These are phyloP conservation scores for Glycyrrhiza uralensis DNA, from an alignment of 306 rosid species.

Conservation along the genomic window DNA sequence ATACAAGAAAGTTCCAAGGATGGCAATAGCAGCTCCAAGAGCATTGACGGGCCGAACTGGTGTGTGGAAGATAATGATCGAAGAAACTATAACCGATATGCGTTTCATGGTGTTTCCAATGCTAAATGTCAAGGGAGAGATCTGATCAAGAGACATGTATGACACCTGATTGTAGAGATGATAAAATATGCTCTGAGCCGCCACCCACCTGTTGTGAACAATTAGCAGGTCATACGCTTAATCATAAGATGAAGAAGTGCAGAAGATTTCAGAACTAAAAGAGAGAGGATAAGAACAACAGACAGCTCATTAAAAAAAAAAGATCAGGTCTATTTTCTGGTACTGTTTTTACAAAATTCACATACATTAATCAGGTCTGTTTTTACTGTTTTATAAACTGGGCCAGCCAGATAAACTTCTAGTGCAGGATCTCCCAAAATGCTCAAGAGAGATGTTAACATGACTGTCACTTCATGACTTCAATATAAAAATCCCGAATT, in stretches of 20 bases:
- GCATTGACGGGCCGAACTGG: slow-evolving; percentile 92
- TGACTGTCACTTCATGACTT: background rate
- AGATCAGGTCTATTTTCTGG: background rate
- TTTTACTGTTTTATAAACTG: too few relatives aligned
- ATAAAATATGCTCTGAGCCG: slow-evolving; percentile 88
- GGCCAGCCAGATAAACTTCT: background rate
- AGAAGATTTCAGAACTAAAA: background rate
- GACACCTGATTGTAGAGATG: slow-evolving; percentile 93
- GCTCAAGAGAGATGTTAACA: background rate
- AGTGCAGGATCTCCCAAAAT: background rate
- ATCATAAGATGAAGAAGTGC: background rate
- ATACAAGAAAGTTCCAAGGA: slow-evolving; percentile 87
- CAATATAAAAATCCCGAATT: background rate
- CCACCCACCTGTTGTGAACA: slow-evolving; percentile 74
- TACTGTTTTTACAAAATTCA: background rate
- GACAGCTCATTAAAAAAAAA: background rate
- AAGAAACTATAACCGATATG: slow-evolving; percentile 84
- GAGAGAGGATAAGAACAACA: background rate
- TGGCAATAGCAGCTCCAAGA: slow-evolving; percentile 86
- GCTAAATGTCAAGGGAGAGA: slow-evolving; percentile 93
- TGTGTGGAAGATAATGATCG: slow-evolving; percentile 89
- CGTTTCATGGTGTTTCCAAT: slow-evolving; percentile 96
- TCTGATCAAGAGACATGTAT: slow-evolving; percentile 89
- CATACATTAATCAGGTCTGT: background rate
- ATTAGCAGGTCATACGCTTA: background rate